Percentiles rank a stretch among this genome's conserved stretches.
phyloP scores from a whole-genome alignment of 2,329 filamentous ascomycete species.

The Botrytis pseudocinerea region DNA sequence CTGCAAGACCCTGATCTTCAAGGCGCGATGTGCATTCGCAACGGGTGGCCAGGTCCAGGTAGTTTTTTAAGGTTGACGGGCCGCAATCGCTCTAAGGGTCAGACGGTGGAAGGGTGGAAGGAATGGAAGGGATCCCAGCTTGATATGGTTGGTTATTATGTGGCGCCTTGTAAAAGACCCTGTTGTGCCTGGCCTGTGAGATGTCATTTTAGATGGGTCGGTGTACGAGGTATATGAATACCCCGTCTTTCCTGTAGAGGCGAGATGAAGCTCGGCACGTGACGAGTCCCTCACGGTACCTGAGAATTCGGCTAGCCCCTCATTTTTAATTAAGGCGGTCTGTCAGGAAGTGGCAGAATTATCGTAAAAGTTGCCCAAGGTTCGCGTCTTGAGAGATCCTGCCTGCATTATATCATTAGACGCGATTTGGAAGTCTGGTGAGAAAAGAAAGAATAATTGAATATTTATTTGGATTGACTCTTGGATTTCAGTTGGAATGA shows the following conservation, averaged over 20 bases:
- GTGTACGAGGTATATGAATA: background rate
- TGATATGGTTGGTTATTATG: background rate
- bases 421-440: background rate
- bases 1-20: slow-evolving; percentile 12
- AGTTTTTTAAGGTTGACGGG: background rate
- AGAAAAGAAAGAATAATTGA: background rate
- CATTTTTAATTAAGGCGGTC: slow-evolving; percentile 8
- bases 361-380: background rate
- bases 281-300: background rate
- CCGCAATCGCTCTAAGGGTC: background rate
- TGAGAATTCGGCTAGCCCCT: background rate
- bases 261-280: background rate
- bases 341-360: background rate
- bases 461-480: background rate
- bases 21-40: background rate
- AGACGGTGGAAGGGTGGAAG: background rate
- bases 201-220: background rate
- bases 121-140: background rate
- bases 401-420: background rate
- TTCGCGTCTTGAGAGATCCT: background rate
- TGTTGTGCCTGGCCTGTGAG: background rate
- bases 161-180: background rate
- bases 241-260: background rate
- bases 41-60: background rate
- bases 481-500: background rate